Base-by-base conservation (phyloP, 306 rosid species). In the Prunus davidiana region DNA sequence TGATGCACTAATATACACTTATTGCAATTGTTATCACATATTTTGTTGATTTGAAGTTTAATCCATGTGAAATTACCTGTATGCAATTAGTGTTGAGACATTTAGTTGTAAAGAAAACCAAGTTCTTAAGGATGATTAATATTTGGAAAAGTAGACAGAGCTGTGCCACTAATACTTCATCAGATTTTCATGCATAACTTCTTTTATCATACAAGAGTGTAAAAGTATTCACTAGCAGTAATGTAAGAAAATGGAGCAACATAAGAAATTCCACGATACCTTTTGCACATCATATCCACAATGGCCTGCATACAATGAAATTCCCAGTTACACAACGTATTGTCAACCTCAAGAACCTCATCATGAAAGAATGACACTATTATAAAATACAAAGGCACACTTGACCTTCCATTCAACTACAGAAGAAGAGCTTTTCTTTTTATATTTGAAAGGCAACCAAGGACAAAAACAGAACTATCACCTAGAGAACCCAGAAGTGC, bases 281-380 rank as follows among this genome's bases (percentile, higher is more conserved):
- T 84, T 75, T 43, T 67, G 69, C 41, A 78, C 78, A 67, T 84
- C 88, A 78, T 67, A 81, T 27, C 83, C 83, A 78, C 85, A 84
- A 69, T 28, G 10, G 38, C 85, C 88, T 84, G 85, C 79, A 81
- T 50, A 12, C 51, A 55, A 56, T 16, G 20, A 56, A n/a, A 56
- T 20, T 38, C 50, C 2, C 50, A 25, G 30, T 41, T 56, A 56
- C 41, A 34, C 41, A 72, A 72, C 38, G 24, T 12, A 43, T 56
- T 72, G 14, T 72, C 51, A 56, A 56, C 64, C 51, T 20, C 19
- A 72, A 56, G 38, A 41, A 56, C 51, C 32, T 55, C 19, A 12
- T 25, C 66, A 61, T 28, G 54, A 15, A 45, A 22, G 9, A 63
- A 12, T 5, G 45, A 28, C 32, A 24, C 41, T 19, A 19, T 38